Base-by-base conservation (phyloP, 208 protist genomes). In the Acanthamoeba triangularis region DNA sequence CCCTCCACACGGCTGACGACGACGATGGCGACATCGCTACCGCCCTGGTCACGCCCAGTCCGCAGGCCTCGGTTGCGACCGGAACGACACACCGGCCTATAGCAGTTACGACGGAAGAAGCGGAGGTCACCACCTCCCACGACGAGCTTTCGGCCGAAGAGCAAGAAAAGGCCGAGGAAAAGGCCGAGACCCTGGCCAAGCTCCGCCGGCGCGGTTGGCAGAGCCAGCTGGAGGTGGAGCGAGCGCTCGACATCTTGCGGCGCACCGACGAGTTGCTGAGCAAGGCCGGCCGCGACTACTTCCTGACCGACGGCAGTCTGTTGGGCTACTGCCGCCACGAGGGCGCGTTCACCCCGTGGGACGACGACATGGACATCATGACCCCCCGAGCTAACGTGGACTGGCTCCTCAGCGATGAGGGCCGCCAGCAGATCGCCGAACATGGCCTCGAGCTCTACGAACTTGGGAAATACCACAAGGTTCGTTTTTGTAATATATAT, bases 321-420 rank as follows among this genome's bases (percentile, higher is more conserved):
- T 35, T 80, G 14, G 72, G 72, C 37, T 49, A 80, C 35, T 80
- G 72, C 41, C 33, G 72, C 2, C 72, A 80, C 30, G 72, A 23
- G 16, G 72, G 18, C 72, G 20, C 28, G 28, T 80, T 80, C 72
- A 80, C 72, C 5, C 72, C 72, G 35, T 80, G 72, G 72, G 72
- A 80, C 72, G 72, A 80, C 72, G 72, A 80, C 35, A 80, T 80
- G 72, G 72, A 80, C 72, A 47, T 80, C 72, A 49, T 33, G 25
- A 80, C 72, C 11, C 16, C 72, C 2, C 72, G 72, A 5, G 72
- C 2, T 16, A 47, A 49, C 72, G 16, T 80, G 18, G 37, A 80
- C 8, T 80, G 72, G 72, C 72, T 80, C 7, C 25, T 33, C 72
- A 52, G 37, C 37, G 35, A 41, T 5, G 35, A 80, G 35, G 72